These are phyloP conservation scores for Talaromyces thailandensis DNA, from an alignment of 495 filamentous ascomycete genomes.

Conservation along the genomic window DNA sequence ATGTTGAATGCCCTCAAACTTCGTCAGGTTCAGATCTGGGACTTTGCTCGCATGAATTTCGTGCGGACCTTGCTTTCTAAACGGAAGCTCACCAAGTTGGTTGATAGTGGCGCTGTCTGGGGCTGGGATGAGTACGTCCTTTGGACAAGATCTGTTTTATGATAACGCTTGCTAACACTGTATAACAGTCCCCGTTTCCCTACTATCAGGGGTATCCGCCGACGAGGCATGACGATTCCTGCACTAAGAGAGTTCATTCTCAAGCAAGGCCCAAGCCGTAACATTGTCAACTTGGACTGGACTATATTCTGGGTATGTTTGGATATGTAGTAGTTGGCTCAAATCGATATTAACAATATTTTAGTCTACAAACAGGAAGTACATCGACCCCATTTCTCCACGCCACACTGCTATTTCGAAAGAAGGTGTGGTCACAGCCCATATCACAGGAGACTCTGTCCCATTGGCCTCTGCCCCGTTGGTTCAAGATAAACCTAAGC, in stretches of 20 bases:
- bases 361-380: conserved; percentile 82
- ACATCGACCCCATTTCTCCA: conserved; percentile 80
- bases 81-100: conserved; percentile 90
- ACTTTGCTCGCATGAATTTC: conserved; percentile 96
- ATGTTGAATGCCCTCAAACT: conserved; percentile 80
- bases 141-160: background rate
- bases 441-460: conserved; percentile 54
- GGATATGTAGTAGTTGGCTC: background rate
- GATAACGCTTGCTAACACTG: background rate
- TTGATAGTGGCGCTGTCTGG: conserved; percentile 76
- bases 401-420: conserved; percentile 74
- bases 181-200: conserved; percentile 64
- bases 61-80: conserved; percentile 84
- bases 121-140: conserved; percentile 73
- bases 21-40: conserved; percentile 89
- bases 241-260: conserved; percentile 88
- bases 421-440: conserved; percentile 58
- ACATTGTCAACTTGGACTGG: conserved; percentile 89
- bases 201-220: conserved; percentile 78
- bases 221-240: conserved; percentile 85
- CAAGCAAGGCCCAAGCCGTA: conserved; percentile 82
- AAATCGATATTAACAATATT: background rate
- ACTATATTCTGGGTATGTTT: conserved; percentile 61
- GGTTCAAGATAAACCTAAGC: conserved; percentile 68
- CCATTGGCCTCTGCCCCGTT: conserved; percentile 51